Base-by-base conservation (phyloP, 202 grass and related monocot genomes). In the Zizania palustris region DNA sequence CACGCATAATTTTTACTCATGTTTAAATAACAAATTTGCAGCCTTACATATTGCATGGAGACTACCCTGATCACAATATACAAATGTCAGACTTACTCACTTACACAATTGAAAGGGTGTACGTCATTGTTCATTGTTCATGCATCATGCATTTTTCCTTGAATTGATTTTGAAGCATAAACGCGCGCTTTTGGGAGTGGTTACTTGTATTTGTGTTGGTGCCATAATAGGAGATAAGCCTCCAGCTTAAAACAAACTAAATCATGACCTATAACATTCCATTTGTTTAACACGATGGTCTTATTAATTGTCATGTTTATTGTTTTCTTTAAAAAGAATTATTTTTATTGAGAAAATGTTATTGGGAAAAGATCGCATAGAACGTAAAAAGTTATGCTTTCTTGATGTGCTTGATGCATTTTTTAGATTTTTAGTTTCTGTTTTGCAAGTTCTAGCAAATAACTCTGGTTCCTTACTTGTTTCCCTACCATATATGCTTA, bases 401-500 rank as follows among this genome's bases (percentile, higher is more conserved):
- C 9, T 38, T 74, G 11, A 66, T 74, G 40, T 65, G 10, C 11
- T 73, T 79, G 18, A 3, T 65, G 22, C 72, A 66, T 65, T 16
- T 64, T 38, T 63, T n/a, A n/a, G 5, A 5, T 38, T 75, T 5
- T 14, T 16, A 11, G 5, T 11, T 19, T 40, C 3, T 57, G 50
- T 34, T 79, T 60, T 53, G 38, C 43, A 14, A 45, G 54, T 41
- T 69, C 6, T 28, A 9, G 11, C 64, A 43, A 34, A 5, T 74
- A 55, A 51, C 11, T 76, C 61, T 60, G 4, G 33, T 22, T 63
- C 4, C 14, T 63, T 37, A 11, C 13, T 16, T 40, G 45, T 55
- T 72, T 45, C 7, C 11, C 79, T 75, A 14, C 41, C 38, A 10
- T 34, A 20, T 54, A 69, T 73, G 3, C 59, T 86, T 60, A 82